Evolutionary conservation across 305 asterid species (phyloP).

Genomic region (Striga hermonthica): DNA sequence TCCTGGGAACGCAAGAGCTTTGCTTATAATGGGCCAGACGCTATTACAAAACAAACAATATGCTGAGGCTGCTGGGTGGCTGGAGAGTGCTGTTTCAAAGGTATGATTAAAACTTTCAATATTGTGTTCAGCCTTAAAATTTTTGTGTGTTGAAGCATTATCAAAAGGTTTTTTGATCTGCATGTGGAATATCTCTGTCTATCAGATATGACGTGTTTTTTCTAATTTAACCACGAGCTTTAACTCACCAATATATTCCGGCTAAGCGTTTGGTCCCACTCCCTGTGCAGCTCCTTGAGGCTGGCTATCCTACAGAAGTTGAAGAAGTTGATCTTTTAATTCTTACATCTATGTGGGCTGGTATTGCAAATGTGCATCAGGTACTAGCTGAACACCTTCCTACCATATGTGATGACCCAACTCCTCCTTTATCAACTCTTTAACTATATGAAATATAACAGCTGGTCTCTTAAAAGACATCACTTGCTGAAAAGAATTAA

Average conservation of each 20-base stretch:
- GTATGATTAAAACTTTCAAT: slow-evolving; percentile 34
- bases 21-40: slow-evolving; percentile 72
- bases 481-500: no score
- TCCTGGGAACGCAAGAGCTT: slow-evolving; percentile 64
- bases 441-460: no score
- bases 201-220: no score
- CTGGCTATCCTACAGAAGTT: slow-evolving; percentile 50
- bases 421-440: neutral
- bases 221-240: no score
- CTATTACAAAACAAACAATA: slow-evolving; percentile 46
- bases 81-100: slow-evolving; percentile 65
- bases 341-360: slow-evolving; percentile 78
- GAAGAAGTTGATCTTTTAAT: slow-evolving; percentile 76
- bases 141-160: neutral
- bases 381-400: slow-evolving; percentile 38
- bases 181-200: no score
- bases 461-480: no score
- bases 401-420: neutral
- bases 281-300: slow-evolving; percentile 51
- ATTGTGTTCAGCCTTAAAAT: neutral
- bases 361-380: slow-evolving; percentile 63
- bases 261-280: slow-evolving; percentile 15
- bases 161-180: neutral
- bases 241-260: no score
- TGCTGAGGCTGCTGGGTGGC: slow-evolving; percentile 57